Percentiles rank a stretch among this genome's conserved stretches.
Conservation (phyloP, 805 yeast species). For the Debaryomyces castellii region DNA sequence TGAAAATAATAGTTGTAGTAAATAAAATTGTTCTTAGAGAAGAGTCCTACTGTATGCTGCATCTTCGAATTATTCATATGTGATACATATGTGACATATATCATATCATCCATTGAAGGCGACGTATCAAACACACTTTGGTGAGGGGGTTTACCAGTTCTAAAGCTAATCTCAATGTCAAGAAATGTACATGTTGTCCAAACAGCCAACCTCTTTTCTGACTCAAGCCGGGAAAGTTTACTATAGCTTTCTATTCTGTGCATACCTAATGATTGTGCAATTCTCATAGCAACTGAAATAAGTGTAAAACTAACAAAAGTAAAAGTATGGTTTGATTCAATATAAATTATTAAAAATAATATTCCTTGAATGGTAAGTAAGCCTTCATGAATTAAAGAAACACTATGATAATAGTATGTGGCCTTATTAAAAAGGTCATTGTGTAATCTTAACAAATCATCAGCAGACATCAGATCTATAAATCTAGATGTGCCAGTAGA, state of each 20-base stretch:
- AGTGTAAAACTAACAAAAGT: slow-evolving; percentile 30
- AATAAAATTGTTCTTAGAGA: neutral
- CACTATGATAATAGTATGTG: slow-evolving; percentile 50
- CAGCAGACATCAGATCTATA: neutral
- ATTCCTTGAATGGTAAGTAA: slow-evolving; percentile 49
- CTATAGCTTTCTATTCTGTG: slow-evolving; percentile 19
- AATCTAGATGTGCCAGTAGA: neutral
- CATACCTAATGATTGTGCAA: slow-evolving; percentile 36
- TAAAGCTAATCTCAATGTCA: slow-evolving; percentile 28
- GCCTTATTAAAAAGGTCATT: slow-evolving; percentile 16
- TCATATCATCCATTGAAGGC: neutral
- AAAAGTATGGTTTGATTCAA: slow-evolving; percentile 30
- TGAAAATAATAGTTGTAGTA: neutral
- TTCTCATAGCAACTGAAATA: slow-evolving; percentile 33
- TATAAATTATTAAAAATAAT: slow-evolving; percentile 42
- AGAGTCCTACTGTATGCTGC: slow-evolving; percentile 12
- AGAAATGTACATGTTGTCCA: slow-evolving; percentile 32
- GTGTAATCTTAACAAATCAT: neutral
- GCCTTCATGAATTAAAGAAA: slow-evolving; percentile 49
- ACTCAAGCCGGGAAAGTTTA: slow-evolving; percentile 11
- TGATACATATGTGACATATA: neutral
- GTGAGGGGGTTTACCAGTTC: slow-evolving; percentile 28
- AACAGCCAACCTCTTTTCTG: slow-evolving; percentile 15
- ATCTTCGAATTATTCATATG: slow-evolving; percentile 19
- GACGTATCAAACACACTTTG: slow-evolving; percentile 1